A percentile compares a stretch with the other conserved stretches of the same genome.
phyloP scores from a whole-genome alignment of 768 basidiomycete species.

The Pisolithus microcarpus region DNA sequence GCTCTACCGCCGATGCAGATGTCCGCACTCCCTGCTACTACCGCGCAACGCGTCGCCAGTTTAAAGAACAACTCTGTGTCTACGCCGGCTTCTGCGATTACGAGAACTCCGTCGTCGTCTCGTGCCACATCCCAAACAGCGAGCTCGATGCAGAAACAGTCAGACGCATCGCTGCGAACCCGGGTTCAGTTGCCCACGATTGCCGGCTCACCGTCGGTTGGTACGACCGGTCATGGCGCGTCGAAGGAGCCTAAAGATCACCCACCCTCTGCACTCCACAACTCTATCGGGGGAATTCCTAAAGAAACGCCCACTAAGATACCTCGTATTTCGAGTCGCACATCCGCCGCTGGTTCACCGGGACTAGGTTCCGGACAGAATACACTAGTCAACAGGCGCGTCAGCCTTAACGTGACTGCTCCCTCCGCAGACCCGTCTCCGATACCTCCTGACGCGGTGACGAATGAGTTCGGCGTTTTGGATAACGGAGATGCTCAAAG shows the following conservation, averaged over 20 bases:
- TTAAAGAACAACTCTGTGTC: conserved; percentile 53
- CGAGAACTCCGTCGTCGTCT: conserved; percentile 42
- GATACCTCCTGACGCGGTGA: conserved; percentile 35
- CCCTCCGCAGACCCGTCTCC: conserved; percentile 65
- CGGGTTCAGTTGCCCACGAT: conserved; percentile 82
- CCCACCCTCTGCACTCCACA: conserved; percentile 46
- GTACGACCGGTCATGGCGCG: conserved; percentile 46
- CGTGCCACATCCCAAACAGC: conserved; percentile 74
- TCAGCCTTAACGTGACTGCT: conserved; percentile 54
- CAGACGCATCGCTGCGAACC: conserved; percentile 71
- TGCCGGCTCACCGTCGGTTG: conserved; percentile 88
- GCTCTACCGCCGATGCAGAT: conserved; percentile 89
- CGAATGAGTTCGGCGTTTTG: conserved; percentile 78
- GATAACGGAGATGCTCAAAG: conserved; percentile 50
- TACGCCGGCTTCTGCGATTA: conserved; percentile 36
- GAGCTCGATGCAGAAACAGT: conserved; percentile 83
- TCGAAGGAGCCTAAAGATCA: conserved; percentile 52
- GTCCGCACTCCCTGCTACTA: conserved; percentile 70
- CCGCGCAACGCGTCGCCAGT: conserved; percentile 79
- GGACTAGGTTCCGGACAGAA: conserved; percentile 48
- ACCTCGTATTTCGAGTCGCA: conserved; percentile 83
- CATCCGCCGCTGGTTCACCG: conserved; percentile 69
- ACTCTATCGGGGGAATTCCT: conserved; percentile 43
- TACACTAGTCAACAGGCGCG: conserved; percentile 49
- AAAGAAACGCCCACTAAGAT: conserved; percentile 93